Evolutionary conservation across 2,329 filamentous ascomycete genomes (phyloP), one percentile per base, ranked within the genome.

Genomic region (Botrytis hyacinthi): DNA sequence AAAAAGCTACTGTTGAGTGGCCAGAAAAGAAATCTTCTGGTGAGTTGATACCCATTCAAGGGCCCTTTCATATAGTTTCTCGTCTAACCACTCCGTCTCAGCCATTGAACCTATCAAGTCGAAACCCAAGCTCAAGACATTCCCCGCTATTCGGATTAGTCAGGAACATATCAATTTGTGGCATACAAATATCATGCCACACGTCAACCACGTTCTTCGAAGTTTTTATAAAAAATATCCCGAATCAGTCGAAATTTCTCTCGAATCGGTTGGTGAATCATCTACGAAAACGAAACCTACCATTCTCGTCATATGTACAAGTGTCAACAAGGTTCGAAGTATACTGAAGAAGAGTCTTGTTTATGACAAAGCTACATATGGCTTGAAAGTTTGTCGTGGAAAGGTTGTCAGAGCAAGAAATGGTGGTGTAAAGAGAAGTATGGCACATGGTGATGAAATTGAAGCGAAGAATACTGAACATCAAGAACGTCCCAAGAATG

Each of bases 401-500:
- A 90, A 89, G 73, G 86, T 93, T 18, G 80, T 91, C 8, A 86
- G 89, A 26, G 92, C 91, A 1, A 86, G 87, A 7, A 87, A 85
- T 70, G 79, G 81, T 14, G 82, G 80, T 54, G 77, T 80, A 0
- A 80, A 77, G 37, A 80, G 84, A 72, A 85, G 83, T 75, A 85
- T 84, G 82, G 82, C 81, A 6, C 81, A 82, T 67, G 80, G 81
- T n/a, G 81, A 78, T 10, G 82, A 84, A 18, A 80, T 83, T 72
- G 85, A 86, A 16, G 86, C 88, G 0, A 86, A 86, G 48, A 97
- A 97, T 79, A 90, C 90, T 0, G 90, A 90, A 74, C 95, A 93
- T 80, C 95, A 98, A 81, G 86, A 91, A 78, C 87, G 88, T 35
- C 95, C 95, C 0, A 83, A 89, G 0, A 97, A 95, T 77, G 95